Evolutionary conservation across 345 rosid species (phyloP), one percentile per base, ranked within the genome.

Genomic region (Leavenworthia alabamica): DNA sequence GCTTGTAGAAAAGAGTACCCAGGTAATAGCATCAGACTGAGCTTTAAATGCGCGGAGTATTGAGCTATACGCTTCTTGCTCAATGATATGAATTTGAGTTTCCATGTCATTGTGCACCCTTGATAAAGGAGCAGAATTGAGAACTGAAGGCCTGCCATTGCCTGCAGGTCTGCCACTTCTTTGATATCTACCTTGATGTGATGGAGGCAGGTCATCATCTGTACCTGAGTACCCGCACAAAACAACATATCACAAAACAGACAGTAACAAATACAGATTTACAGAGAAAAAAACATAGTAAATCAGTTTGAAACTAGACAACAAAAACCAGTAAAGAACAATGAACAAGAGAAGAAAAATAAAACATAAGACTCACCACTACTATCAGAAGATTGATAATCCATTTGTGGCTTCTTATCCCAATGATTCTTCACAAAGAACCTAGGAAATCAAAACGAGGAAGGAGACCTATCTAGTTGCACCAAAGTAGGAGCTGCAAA

Each of bases 11-110:
- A 55, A 13, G 45, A 31, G 71, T 88, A 94, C 99, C 99, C 97
- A 94, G 67, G 97, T 79, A 55, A 94, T 83, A 66, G 96, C 97
- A 67, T 94, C 97, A 31, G 99, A 84, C 75, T 88, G 97, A 66
- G 99, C 99, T 79, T 86, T 90, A 64, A 94, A 94, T 27, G 99
- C 99, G 57, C 97, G 87, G 59, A 94, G 79, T 39, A 94, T 84
- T 1, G 93, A 81, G 71, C 80, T 70, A 64, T 94, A 94, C 5
- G 99, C 95, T 64, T 94, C 97, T 77, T 84, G 96, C 79, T 94
- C 97, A 51, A 94, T 81, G 66, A 68, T 75, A 80, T 88, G 90
- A 70, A 94, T 90, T 67, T 86, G 92, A 70, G 82, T 86, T 82
- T 88, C 96, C 97, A 90, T 84, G 68, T 90, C 96, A 15, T 67